These are phyloP conservation scores for Aspergillus candidus DNA, from an alignment of 2,329 filamentous ascomycete genomes.

Conservation along the genomic window DNA sequence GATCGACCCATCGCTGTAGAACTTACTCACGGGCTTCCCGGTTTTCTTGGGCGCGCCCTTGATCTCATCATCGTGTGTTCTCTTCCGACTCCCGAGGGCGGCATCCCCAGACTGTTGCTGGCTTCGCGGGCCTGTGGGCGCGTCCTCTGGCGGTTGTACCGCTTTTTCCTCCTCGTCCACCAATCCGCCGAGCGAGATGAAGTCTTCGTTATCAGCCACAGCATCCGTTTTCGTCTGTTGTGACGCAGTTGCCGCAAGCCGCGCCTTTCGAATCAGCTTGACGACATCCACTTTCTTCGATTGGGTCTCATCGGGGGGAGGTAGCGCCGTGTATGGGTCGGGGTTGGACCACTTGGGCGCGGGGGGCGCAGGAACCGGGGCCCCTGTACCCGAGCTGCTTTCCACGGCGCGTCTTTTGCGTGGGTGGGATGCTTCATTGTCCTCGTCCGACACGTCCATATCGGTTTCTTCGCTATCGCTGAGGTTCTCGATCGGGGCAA, in stretches of 20 bases:
- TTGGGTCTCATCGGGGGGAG: slow-evolving; percentile 66
- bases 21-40: slow-evolving; percentile 48
- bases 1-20: slow-evolving; percentile 47
- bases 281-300: slow-evolving; percentile 81
- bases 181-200: slow-evolving; percentile 76
- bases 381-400: slow-evolving; percentile 12
- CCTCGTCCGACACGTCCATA: slow-evolving; percentile 40
- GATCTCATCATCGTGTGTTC: slow-evolving; percentile 64
- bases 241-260: slow-evolving; percentile 51
- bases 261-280: slow-evolving; percentile 84
- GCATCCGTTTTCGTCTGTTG: slow-evolving; percentile 49
- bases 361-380: slow-evolving; percentile 21
- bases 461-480: slow-evolving; percentile 43
- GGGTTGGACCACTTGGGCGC: slow-evolving; percentile 89
- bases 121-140: slow-evolving; percentile 31
- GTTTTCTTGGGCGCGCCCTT: slow-evolving; percentile 52
- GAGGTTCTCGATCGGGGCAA: slow-evolving; percentile 32
- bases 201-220: slow-evolving; percentile 63
- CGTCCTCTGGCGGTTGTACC: slow-evolving; percentile 28
- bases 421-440: slow-evolving; percentile 28
- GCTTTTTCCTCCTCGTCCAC: slow-evolving; percentile 47
- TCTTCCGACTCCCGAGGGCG: slow-evolving; percentile 63
- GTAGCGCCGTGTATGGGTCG: slow-evolving; percentile 83
- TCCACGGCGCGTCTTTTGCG: slow-evolving; percentile 35
- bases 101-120: slow-evolving; percentile 32